Base-by-base conservation (phyloP, 768 basidiomycete species). In the Kwoniella bestiolae region DNA sequence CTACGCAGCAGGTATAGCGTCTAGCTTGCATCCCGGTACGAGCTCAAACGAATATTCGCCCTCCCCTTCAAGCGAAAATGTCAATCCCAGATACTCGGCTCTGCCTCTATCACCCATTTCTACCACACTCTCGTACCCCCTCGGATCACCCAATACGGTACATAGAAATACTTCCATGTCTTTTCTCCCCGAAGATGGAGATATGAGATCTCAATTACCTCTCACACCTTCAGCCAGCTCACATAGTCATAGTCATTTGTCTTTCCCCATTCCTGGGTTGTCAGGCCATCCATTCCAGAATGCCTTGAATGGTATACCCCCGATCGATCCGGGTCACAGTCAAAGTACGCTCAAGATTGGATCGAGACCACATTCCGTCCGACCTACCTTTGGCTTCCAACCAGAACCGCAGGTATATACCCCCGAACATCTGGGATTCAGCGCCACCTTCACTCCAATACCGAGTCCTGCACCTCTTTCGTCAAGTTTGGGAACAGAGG, bases 141-240 rank as follows among this genome's bases (percentile, higher is more conserved):
- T 58, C 14, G 56, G 38, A 60, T 60, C 58, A 26, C 58, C 58
- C 12, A 45, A 35, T 29, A 56, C 56, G 16, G 32, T 35, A 3
- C 52, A 28, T 49, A n/a, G 31, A 47, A 29, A 60, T 25, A 32
- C 47, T 34, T 38, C 58, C 18, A 50, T 50, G 46, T 60, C 58
- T 3, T 60, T 60, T 32, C 50, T 60, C 34, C 58, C 58, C 23
- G 47, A 49, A 35, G 58, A 60, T 29, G 26, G 44, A 18, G 58
- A 60, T 50, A 60, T 60, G 58, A 21, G 28, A 23, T 31, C 44
- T 14, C 44, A 45, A 29, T 7, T 35, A 29, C 34, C 53, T 34
- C 21, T 46, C 12, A 32, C 57, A 45, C 44, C 41, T 14, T 23
- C 45, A 14, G 45, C 31, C 2, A 59, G n/a, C 18, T n/a, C 41